phyloP scores from a whole-genome alignment of 2,329 filamentous ascomycete genomes.

The Ustilaginoidea virens region DNA sequence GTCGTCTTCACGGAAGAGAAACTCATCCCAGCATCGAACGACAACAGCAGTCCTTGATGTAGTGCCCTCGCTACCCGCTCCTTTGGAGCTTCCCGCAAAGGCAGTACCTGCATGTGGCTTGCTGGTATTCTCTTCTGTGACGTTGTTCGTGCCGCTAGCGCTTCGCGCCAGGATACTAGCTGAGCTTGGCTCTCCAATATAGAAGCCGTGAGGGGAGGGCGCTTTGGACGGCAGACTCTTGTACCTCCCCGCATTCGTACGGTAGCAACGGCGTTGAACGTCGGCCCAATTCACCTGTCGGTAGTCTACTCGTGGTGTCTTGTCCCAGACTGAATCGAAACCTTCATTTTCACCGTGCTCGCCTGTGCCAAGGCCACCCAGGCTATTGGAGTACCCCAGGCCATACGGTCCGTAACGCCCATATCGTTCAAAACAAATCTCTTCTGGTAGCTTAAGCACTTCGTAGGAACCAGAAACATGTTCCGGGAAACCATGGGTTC shows the following conservation, averaged over 20 bases:
- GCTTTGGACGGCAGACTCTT: constrained; percentile 25
- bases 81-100: constrained; percentile 4
- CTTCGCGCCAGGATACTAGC: constrained; percentile 1
- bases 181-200: constrained; percentile 14
- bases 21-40: constrained; percentile 70
- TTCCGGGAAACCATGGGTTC: constrained; percentile 72
- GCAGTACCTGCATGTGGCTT: neutral
- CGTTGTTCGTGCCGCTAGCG: neutral
- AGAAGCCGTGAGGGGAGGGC: constrained; percentile 33
- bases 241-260: constrained; percentile 58
- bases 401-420: constrained; percentile 83
- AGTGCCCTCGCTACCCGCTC: constrained; percentile 7
- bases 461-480: constrained; percentile 79
- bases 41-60: constrained; percentile 52
- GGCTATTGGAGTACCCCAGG: constrained; percentile 64
- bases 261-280: constrained; percentile 57
- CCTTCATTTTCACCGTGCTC: constrained; percentile 74
- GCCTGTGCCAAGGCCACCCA: constrained; percentile 72
- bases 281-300: constrained; percentile 64
- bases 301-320: constrained; percentile 60
- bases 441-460: constrained; percentile 59
- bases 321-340: constrained; percentile 62
- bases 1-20: constrained; percentile 64
- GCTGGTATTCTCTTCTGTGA: constrained; percentile 2
- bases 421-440: constrained; percentile 87